Evolutionary conservation across 164 flowering plant genomes (phyloP).

Genomic region (Saururus chinensis): DNA sequence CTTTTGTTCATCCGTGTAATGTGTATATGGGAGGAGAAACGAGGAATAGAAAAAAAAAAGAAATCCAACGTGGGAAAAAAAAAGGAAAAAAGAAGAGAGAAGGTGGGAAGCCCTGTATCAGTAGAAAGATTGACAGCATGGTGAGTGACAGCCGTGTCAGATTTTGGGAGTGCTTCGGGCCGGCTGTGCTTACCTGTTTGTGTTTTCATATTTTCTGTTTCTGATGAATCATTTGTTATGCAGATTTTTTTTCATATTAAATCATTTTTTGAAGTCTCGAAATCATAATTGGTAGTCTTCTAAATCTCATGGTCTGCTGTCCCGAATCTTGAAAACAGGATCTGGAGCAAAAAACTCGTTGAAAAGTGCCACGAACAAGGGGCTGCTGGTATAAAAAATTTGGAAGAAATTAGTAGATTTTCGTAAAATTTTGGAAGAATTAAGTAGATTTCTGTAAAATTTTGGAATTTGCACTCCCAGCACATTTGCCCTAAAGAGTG

Average conservation of each 20-base stretch:
- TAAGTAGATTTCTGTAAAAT: too few species aligned
- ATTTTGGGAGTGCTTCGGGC: constrained; percentile 9
- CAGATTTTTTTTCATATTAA: not conserved
- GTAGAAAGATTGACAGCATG: constrained; percentile 2
- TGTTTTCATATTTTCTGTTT: not conserved
- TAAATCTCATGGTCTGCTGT: too few species aligned
- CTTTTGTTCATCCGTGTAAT: constrained; percentile 29
- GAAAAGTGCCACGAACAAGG: too few species aligned
- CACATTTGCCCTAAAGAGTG: too few species aligned
- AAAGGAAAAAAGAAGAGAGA: not conserved
- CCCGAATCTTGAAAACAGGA: too few species aligned
- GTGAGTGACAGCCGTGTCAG: constrained; percentile 6
- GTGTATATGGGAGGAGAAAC: constrained; percentile 39
- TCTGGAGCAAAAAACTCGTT: too few species aligned
- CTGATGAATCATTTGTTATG: not conserved
- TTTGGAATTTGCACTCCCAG: too few species aligned
- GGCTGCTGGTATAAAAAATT: too few species aligned
- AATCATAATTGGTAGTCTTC: not conserved
- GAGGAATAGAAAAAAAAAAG: constrained; percentile 2
- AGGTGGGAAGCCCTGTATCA: not conserved
- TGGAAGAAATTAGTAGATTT: too few species aligned
- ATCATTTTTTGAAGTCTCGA: too few species aligned
- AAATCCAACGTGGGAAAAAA: constrained; percentile 7
- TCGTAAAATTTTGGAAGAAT: too few species aligned
- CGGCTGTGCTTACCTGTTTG: constrained; percentile 2